These are phyloP conservation scores for Penicillium sp. DNA, from an alignment of 2,329 filamentous ascomycete species.

Conservation along the genomic window DNA sequence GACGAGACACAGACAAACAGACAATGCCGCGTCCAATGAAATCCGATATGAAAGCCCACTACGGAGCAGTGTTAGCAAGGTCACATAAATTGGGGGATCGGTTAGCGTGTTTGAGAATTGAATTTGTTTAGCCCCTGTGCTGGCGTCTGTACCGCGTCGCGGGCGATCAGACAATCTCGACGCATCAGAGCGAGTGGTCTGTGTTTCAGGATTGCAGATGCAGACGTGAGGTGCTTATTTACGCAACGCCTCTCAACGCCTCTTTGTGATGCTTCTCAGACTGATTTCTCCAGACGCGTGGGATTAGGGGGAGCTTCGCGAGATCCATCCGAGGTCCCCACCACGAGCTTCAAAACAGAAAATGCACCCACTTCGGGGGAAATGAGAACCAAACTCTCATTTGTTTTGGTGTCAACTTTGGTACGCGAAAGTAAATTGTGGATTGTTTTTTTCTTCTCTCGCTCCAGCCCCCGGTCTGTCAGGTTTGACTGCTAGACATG, in stretches of 20 bases:
- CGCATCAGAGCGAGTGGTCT: conserved; percentile 12
- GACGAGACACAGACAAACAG: conserved; percentile 5
- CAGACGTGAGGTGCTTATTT: conserved; percentile 1
- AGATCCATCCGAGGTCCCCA: conserved; percentile 28
- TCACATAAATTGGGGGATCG: conserved; percentile 17
- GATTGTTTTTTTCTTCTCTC: neutral
- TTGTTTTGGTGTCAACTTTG: conserved; percentile 1
- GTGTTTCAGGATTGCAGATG: conserved; percentile 25
- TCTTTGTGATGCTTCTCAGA: neutral
- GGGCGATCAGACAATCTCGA: conserved; percentile 27
- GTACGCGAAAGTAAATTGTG: neutral
- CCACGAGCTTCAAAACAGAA: conserved; percentile 11
- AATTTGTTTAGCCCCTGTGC: conserved; percentile 15
- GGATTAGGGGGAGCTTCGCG: conserved; percentile 12
- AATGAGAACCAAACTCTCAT: conserved; percentile 10
- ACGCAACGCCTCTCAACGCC: neutral
- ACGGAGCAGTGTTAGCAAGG: conserved; percentile 1
- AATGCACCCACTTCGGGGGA: conserved; percentile 9
- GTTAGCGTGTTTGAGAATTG: conserved; percentile 24
- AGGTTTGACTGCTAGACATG: neutral
- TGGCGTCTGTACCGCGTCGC: conserved; percentile 18
- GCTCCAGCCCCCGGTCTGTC: neutral
- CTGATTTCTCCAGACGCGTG: neutral
- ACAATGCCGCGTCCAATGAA: conserved; percentile 15
- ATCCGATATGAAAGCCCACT: conserved; percentile 1